A percentile compares a stretch with the other conserved stretches of the same genome.
Conservation (phyloP, 768 basidiomycete species). For the Lyophyllum atratum region DNA sequence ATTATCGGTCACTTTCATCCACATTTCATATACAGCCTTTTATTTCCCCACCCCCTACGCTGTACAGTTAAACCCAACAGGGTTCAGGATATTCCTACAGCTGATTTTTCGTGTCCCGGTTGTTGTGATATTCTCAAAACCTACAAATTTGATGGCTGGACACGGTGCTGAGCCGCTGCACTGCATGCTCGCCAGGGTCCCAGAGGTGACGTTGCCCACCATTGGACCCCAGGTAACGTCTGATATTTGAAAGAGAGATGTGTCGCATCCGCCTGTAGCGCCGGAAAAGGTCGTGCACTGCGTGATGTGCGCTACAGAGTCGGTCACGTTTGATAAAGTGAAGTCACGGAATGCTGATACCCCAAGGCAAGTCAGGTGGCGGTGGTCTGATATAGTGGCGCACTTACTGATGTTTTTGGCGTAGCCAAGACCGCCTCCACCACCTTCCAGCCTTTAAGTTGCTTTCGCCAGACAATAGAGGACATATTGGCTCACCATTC, state of each 20-base stretch:
- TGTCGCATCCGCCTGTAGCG: constrained; percentile 33
- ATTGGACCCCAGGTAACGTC: constrained; percentile 32
- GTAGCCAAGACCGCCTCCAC: constrained; percentile 33
- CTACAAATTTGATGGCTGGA: constrained; percentile 22
- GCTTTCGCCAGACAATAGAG: not conserved
- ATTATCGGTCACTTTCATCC: not conserved
- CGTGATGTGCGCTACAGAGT: constrained; percentile 21
- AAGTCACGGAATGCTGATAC: constrained; percentile 30
- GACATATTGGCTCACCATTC: constrained; percentile 22
- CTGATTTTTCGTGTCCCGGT: constrained; percentile 15
- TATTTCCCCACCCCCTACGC: not conserved
- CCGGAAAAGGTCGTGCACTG: constrained; percentile 35
- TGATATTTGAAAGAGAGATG: constrained; percentile 33
- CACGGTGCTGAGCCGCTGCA: constrained; percentile 36
- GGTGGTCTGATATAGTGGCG: not conserved
- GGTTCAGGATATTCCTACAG: constrained; percentile 23
- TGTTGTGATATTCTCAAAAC: constrained; percentile 19
- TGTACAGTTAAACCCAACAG: constrained; percentile 27
- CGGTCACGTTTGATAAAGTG: constrained; percentile 21
- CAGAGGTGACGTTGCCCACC: constrained; percentile 23
- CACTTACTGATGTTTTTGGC: constrained; percentile 28
- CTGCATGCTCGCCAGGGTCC: constrained; percentile 26
- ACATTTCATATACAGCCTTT: not conserved
- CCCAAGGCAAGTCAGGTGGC: not conserved
- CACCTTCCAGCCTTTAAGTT: constrained; percentile 18